These are phyloP conservation scores for Microbotryum silenes-acaulis DNA, from an alignment of 1,284 basidiomycete species.

Conservation along the genomic window DNA sequence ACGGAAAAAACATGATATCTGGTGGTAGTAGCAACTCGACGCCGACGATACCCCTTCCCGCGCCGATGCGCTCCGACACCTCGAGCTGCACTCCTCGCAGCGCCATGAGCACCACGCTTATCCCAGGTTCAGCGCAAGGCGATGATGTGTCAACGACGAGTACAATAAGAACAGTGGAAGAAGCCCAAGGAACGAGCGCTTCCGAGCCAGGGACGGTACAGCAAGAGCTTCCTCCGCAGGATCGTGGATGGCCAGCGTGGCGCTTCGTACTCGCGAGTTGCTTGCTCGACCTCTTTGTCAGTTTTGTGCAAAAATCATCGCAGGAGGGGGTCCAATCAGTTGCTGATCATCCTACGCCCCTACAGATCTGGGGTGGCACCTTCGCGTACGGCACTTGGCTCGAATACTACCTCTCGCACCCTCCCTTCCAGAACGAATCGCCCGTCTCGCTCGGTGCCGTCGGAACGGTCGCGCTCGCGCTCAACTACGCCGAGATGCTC, in stretches of 20 bases:
- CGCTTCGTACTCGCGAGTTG: neutral
- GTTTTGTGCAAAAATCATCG: neutral
- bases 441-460: conserved; percentile 18
- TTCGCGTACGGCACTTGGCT: conserved; percentile 37
- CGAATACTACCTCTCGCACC: conserved; percentile 35
- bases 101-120: too few species aligned
- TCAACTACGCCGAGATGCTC: conserved; percentile 18
- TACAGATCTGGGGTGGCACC: conserved; percentile 5
- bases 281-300: neutral
- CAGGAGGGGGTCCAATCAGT: too few species aligned
- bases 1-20: too few species aligned
- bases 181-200: too few species aligned
- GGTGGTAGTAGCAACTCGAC: too few species aligned
- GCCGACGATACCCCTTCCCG: too few species aligned
- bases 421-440: conserved; percentile 18
- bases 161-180: too few species aligned
- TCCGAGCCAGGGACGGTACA: too few species aligned
- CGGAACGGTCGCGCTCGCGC: conserved; percentile 21
- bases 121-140: too few species aligned
- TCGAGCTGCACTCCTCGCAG: too few species aligned
- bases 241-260: neutral
- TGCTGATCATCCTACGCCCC: neutral
- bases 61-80: too few species aligned
- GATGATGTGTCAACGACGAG: too few species aligned
- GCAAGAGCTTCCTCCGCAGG: neutral